Percentiles rank a stretch among this genome's conserved stretches.
phyloP scores from a whole-genome alignment of 495 filamentous ascomycete genomes.

The Penicillium chermesinum region DNA sequence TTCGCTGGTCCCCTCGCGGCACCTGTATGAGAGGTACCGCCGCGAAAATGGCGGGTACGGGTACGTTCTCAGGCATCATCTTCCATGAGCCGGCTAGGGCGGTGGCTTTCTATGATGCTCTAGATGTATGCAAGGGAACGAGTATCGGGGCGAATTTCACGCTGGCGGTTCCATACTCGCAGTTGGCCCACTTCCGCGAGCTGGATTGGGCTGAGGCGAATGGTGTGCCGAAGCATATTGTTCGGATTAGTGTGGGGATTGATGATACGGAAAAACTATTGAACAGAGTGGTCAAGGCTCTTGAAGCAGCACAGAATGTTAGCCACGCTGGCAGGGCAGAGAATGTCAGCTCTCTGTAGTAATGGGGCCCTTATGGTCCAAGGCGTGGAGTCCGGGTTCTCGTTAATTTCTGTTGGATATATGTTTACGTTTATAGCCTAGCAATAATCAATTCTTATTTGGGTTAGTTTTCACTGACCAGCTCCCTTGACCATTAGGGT shows the following conservation, averaged over 20 bases:
- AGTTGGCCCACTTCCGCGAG: slow-evolving; percentile 14
- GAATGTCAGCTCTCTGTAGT: too few relatives aligned
- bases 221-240: slow-evolving; percentile 18
- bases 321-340: too few relatives aligned
- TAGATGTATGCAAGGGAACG: slow-evolving; percentile 17
- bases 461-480: too few relatives aligned
- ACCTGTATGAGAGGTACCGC: too few relatives aligned
- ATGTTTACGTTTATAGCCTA: too few relatives aligned
- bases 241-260: slow-evolving; percentile 21
- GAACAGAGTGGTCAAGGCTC: not conserved
- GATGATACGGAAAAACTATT: slow-evolving; percentile 4
- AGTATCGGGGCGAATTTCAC: slow-evolving; percentile 19
- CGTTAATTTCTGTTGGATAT: too few relatives aligned
- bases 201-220: slow-evolving; percentile 14
- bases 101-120: slow-evolving; percentile 13
- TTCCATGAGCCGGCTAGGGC: slow-evolving; percentile 29
- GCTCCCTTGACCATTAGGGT: too few relatives aligned
- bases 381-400: too few relatives aligned
- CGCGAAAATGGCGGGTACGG: too few relatives aligned
- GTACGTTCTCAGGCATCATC: slow-evolving; percentile 32
- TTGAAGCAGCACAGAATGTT: too few relatives aligned
- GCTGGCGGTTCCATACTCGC: slow-evolving; percentile 19
- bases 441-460: too few relatives aligned
- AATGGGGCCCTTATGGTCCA: too few relatives aligned
- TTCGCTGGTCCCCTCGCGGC: slow-evolving; percentile 26